A percentile compares a stretch with the other conserved stretches of the same genome.
Conservation (phyloP, 306 rosid species). For the Medicago ruthenica region DNA sequence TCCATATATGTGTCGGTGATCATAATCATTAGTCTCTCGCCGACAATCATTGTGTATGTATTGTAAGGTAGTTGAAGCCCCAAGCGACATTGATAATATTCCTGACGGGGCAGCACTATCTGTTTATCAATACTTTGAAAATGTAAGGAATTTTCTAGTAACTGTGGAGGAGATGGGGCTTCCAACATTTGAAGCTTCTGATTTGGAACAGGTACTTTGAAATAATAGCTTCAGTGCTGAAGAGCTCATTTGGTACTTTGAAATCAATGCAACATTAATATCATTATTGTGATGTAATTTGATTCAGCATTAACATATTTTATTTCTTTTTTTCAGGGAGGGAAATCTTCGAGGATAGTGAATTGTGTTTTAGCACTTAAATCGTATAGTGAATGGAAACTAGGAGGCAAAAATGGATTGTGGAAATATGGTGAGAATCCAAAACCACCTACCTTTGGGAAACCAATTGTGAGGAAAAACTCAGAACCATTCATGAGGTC, state of each 20-base stretch:
- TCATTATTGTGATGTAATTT: not conserved
- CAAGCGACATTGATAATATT: conserved; percentile 35
- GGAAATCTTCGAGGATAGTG: conserved; percentile 79
- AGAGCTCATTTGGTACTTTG: conserved; percentile 12
- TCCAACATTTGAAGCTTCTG: conserved; percentile 89
- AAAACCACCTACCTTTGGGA: conserved; percentile 55
- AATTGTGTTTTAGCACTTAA: conserved; percentile 84
- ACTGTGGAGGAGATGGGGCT: conserved; percentile 56
- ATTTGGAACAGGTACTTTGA: conserved; percentile 75
- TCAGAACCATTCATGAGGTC: conserved; percentile 65
- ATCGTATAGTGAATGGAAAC: conserved; percentile 74
- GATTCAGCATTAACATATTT: not conserved
- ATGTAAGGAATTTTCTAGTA: conserved; percentile 55
- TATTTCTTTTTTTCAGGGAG: conserved; percentile 60
- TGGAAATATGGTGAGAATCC: conserved; percentile 73
- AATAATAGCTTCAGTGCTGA: conserved; percentile 12
- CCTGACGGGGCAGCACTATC: conserved; percentile 54
- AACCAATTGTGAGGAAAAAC: conserved; percentile 58
- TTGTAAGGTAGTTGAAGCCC: conserved; percentile 56
- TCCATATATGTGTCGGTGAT: not conserved
- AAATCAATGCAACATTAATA: not conserved
- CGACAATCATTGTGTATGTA: conserved; percentile 6
- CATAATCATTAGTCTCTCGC: not conserved
- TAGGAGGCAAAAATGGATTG: conserved; percentile 66
- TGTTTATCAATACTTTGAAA: conserved; percentile 55